phyloP scores from a whole-genome alignment of 331 rosid genomes.

The Phaseolus coccineus region DNA sequence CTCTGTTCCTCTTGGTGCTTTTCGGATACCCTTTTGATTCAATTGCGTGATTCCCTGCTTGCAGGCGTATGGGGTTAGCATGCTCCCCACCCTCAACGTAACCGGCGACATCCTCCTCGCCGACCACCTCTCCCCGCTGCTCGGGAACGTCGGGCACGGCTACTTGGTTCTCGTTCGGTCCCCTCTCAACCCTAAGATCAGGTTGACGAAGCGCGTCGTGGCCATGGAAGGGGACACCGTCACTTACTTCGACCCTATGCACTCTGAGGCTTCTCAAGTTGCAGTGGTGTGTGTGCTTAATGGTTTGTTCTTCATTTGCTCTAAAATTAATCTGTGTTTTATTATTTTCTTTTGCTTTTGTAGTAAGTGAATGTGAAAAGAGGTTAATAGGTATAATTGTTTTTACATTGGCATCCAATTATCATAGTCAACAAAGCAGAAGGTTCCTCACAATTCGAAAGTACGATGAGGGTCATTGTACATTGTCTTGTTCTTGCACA shows the following conservation, averaged over 20 bases:
- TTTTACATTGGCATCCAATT: not conserved
- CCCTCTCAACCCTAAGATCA: slow-evolving; percentile 69
- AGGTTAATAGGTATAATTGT: not conserved
- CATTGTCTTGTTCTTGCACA: too few species aligned
- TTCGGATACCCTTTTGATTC: slow-evolving; percentile 9
- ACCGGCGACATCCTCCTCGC: slow-evolving; percentile 69
- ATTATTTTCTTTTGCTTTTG: too few species aligned
- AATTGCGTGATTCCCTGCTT: slow-evolving; percentile 39
- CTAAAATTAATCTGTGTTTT: not conserved
- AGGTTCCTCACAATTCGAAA: too few species aligned
- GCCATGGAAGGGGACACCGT: slow-evolving; percentile 84
- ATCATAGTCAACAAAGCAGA: too few species aligned
- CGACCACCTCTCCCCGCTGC: slow-evolving; percentile 67
- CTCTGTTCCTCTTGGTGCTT: slow-evolving; percentile 51
- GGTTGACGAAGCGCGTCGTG: slow-evolving; percentile 68
- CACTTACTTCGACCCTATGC: slow-evolving; percentile 64
- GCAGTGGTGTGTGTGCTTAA: slow-evolving; percentile 61
- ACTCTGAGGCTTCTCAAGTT: slow-evolving; percentile 43
- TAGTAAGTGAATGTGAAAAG: slow-evolving; percentile 17
- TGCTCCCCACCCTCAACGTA: slow-evolving; percentile 82
- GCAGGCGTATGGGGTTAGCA: slow-evolving; percentile 81
- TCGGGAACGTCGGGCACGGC: slow-evolving; percentile 65
- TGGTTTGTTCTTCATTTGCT: slow-evolving; percentile 21
- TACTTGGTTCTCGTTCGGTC: slow-evolving; percentile 80
- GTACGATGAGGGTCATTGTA: too few species aligned